Percentiles rank a stretch among this genome's conserved stretches.
Evolutionary conservation across 352 stramenopile species (phyloP).

Genomic region (Phytopythium boreale): DNA sequence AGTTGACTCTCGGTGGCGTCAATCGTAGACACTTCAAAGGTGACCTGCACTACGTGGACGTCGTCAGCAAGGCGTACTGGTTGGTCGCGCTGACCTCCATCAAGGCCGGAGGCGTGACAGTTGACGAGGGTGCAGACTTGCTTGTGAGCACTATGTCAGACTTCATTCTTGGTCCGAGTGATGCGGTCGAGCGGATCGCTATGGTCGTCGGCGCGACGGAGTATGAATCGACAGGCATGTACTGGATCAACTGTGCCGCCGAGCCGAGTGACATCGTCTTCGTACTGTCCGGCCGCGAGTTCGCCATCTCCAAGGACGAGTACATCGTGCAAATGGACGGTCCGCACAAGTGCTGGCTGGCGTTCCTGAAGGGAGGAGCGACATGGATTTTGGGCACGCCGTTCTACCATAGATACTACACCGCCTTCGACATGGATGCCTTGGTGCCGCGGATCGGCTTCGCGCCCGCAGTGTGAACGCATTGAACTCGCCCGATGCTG

Average conservation of each 20-base stretch:
- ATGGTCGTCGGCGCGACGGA: conserved; percentile 66
- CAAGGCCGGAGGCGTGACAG: conserved; percentile 30
- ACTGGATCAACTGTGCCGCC: conserved; percentile 88
- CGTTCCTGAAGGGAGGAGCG: background rate
- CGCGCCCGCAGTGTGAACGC: too few relatives aligned
- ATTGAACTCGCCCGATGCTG: too few relatives aligned
- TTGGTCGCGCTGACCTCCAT: conserved; percentile 44
- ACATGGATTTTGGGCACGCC: background rate
- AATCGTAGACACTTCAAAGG: conserved; percentile 89
- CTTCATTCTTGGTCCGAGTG: conserved; percentile 84
- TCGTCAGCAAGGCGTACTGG: conserved; percentile 36
- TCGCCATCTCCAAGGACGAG: conserved; percentile 80
- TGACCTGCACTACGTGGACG: conserved; percentile 84
- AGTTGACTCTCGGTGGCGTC: conserved; percentile 47
- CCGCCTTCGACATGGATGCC: background rate
- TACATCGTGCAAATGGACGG: conserved; percentile 45
- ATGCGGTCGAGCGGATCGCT: conserved; percentile 74
- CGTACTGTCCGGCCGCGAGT: conserved; percentile 77
- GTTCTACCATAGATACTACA: conserved; percentile 1
- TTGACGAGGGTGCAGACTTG: conserved; percentile 28
- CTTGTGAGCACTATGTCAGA: conserved; percentile 92
- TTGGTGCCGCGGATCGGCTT: background rate
- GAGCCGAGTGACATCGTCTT: conserved; percentile 84
- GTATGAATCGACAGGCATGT: conserved; percentile 82
- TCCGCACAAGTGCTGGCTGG: background rate